Conservation (phyloP, 2,329 filamentous ascomycete species). For the Calonectria leucothoes region DNA sequence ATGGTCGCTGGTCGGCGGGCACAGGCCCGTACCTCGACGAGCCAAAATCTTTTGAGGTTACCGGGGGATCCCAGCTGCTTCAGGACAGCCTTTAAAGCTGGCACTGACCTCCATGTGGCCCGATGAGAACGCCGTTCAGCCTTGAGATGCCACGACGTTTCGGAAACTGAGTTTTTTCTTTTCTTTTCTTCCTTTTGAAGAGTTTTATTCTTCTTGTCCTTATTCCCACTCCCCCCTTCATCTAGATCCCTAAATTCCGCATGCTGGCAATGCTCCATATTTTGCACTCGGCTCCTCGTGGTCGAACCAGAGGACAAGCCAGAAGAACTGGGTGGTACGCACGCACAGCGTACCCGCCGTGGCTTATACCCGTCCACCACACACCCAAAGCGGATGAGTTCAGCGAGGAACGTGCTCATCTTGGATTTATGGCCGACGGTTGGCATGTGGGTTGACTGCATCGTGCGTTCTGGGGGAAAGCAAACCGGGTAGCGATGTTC, state of each 20-base stretch:
- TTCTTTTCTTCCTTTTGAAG: slow-evolving; percentile 9
- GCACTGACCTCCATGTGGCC: slow-evolving; percentile 29
- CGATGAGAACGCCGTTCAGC: slow-evolving; percentile 14
- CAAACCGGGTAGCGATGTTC: slow-evolving; percentile 16
- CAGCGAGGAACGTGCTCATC: slow-evolving; percentile 36
- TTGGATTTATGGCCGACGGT: slow-evolving; percentile 31
- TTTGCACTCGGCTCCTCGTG: neutral
- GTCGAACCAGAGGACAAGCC: neutral
- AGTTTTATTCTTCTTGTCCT: slow-evolving; percentile 14
- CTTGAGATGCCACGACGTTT: slow-evolving; percentile 25
- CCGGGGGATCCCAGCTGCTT: slow-evolving; percentile 23
- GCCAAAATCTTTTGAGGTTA: slow-evolving; percentile 11
- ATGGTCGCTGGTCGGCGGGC: neutral
- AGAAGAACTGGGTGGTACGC: neutral
- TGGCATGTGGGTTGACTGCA: slow-evolving; percentile 39
- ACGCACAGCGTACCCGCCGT: neutral
- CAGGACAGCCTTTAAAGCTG: slow-evolving; percentile 20
- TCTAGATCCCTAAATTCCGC: slow-evolving; percentile 4
- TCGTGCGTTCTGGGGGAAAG: slow-evolving; percentile 25
- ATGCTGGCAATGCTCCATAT: slow-evolving; percentile 6
- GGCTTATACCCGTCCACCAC: neutral
- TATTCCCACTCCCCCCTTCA: slow-evolving; percentile 7
- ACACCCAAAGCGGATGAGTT: slow-evolving; percentile 13
- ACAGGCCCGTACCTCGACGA: slow-evolving; percentile 3
- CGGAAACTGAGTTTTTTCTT: slow-evolving; percentile 10